These are phyloP conservation scores for Oryza glumipatula DNA, from an alignment of 176 grass and related monocot genomes.

Conservation along the genomic window DNA sequence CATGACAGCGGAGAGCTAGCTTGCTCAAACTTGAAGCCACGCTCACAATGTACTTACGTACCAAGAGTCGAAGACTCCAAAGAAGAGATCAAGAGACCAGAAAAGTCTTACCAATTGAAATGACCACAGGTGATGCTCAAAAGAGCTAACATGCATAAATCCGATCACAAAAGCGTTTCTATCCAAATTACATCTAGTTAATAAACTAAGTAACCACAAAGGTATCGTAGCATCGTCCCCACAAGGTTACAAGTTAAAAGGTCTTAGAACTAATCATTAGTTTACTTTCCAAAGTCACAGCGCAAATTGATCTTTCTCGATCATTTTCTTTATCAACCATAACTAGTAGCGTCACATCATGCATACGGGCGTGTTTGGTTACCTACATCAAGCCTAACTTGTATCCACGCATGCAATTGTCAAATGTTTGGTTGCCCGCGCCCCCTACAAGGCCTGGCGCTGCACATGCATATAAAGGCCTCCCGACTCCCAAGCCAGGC, in stretches of 20 bases:
- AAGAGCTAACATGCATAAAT: neutral
- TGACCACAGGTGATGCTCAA: no score
- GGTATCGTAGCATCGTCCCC: neutral
- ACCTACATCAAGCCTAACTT: no score
- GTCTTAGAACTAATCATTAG: neutral
- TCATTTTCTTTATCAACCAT: conserved; percentile 12
- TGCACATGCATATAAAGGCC: no score
- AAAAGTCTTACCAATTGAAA: no score
- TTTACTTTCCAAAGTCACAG: neutral
- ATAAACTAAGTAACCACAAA: neutral
- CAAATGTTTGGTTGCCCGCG: no score
- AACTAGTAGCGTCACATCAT: neutral
- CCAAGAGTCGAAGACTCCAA: no score
- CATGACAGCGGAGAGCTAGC: neutral
- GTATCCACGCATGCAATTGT: no score
- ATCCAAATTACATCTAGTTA: neutral
- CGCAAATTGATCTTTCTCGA: neutral
- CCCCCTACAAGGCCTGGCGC: no score
- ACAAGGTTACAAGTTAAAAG: neutral
- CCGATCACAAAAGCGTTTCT: neutral
- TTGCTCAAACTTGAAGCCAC: neutral
- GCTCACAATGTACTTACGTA: neutral
- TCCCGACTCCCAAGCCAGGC: no score
- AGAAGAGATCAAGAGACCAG: no score
- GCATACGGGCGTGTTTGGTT: no score